phyloP scores from a whole-genome alignment of 2,329 filamentous ascomycete species.

The Arachnomyces sp. region DNA sequence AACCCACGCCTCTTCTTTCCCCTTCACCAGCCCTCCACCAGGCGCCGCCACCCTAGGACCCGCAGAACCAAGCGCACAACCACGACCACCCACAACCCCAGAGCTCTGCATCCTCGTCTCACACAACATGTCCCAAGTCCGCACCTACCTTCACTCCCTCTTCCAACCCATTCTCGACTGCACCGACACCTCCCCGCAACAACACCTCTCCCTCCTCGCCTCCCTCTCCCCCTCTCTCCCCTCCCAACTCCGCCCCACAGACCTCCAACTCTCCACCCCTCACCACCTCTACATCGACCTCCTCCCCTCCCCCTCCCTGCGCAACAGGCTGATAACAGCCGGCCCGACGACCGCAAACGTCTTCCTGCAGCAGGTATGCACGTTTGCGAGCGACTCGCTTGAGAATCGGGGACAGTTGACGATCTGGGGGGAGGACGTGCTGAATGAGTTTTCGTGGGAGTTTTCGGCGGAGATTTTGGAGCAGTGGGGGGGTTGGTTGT shows the following conservation, averaged over 20 bases:
- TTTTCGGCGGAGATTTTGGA: slow-evolving; percentile 33
- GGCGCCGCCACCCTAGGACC: too few species aligned
- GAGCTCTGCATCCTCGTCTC: slow-evolving; percentile 21
- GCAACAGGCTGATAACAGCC: slow-evolving; percentile 30
- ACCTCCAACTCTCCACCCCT: slow-evolving; percentile 31
- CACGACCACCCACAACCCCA: slow-evolving; percentile 7
- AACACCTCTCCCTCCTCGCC: slow-evolving; percentile 25
- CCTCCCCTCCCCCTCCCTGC: slow-evolving; percentile 33
- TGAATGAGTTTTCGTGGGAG: slow-evolving; percentile 37
- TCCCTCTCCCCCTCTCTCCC: slow-evolving; percentile 26
- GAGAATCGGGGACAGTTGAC: slow-evolving; percentile 33
- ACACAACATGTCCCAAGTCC: slow-evolving; percentile 29
- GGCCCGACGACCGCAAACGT: slow-evolving; percentile 27
- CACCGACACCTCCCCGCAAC: slow-evolving; percentile 26
- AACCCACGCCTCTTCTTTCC: slow-evolving; percentile 6
- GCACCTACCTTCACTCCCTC: slow-evolving; percentile 25
- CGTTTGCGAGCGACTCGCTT: slow-evolving; percentile 23
- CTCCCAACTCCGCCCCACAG: slow-evolving; percentile 27
- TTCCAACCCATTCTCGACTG: slow-evolving; percentile 31
- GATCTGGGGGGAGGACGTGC: slow-evolving; percentile 37
- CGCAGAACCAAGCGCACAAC: neutral
- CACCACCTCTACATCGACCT: slow-evolving; percentile 38
- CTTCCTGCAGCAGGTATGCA: slow-evolving; percentile 32
- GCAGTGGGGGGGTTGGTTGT: slow-evolving; percentile 32
- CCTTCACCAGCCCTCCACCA: too few species aligned